Evolutionary conservation across 1,284 basidiomycete species (phyloP), one percentile per base, ranked within the genome.

Genomic region (Cutaneotrichosporon mucoides): DNA sequence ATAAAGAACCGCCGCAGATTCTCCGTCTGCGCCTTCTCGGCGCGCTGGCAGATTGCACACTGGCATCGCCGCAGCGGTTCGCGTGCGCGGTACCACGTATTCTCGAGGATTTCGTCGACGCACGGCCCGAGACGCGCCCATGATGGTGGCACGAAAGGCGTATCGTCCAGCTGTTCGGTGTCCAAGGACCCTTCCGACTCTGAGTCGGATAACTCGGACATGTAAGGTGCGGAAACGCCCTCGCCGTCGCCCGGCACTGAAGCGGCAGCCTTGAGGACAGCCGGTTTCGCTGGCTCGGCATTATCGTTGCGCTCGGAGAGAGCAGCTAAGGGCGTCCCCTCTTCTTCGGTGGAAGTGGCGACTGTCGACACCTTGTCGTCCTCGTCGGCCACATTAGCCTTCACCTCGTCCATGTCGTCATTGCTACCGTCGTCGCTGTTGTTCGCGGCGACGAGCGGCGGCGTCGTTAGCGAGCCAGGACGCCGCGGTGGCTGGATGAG

Each of bases 1-100:
- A 51, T 12, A 2, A 57, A 56, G 5, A 50, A 36, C 15, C 55
- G 55, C 12, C 48, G 38, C 15, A 41, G 24, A 6, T 54, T 47
- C 11, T 56, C 59, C 16, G 49, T 38, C 42, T 53, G 13, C 50
- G 41, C 38, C 35, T 13, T 15, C 34, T 38, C 33, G 15, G 58
- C 55, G 13, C 62, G 59, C 11, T 50, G 12, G 36, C 62, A 64
- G n/a, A 64, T 52, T 6, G 38, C 15, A 51, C 62, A 64, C 24
- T 34, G 51, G 37, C 62, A 64, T 12, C 52, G 54, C 37, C 59
- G 56, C 24, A 64, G 51, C 10, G 54, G 54, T 38, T 50, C 62
- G 47, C 48, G 47, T 3, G 57, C 56, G 12, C 34, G 24, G 24
- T 37, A 55, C 56, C 56, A 64, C 43, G 16, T 5, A 6, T 35